Evolutionary conservation across 192 early-diverging fungal species (phyloP), one percentile per base, ranked within the genome.

Genomic region (Coemansia sp.): DNA sequence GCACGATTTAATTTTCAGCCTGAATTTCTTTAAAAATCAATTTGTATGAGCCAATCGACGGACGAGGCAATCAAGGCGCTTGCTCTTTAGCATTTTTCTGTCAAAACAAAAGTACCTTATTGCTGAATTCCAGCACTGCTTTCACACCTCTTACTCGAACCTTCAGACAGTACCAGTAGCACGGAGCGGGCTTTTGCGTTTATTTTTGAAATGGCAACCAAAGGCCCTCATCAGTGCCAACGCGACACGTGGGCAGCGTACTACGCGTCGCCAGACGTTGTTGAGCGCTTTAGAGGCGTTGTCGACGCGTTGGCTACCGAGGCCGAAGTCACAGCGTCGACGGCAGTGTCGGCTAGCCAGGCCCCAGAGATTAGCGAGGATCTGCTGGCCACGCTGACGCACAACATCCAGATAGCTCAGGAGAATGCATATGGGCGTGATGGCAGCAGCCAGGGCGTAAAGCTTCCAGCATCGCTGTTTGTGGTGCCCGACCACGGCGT

Each of bases 241-340:
- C 74, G 74, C 37, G 67, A 71, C 28, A 64, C 65, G 50, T 76
- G 74, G 74, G 68, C 64, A 24, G 64, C 68, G 47, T 76, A 71
- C 65, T 76, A 71, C 74, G 74, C 74, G 69, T 77, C 74, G 28
- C 53, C 56, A 15, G 61, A 66, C 28, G 61, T 71, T 17, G 58
- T 38, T 3, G 57, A 28, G 21, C 66, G 66, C 17, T 77, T 71
- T 48, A 62, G 60, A 38, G 74, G 59, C 52, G 48, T 77, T 12
- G 66, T 77, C 26, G 74, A 77, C 50, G 52, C 74, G 11, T 57
- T 77, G 23, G 46, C 44, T 40, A 77, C 74, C 17, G 74, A 77
- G 28, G 66, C 68, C 6, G 74, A 77, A 31, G 64, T 77, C 7
- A 47, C 64, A 34, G 68, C 62, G 2, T 70, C 73, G 0, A 50